Evolutionary conservation across 2,329 filamentous ascomycete species (phyloP), one percentile per base, ranked within the genome.

Genomic region (Aquanectria penicillioides): DNA sequence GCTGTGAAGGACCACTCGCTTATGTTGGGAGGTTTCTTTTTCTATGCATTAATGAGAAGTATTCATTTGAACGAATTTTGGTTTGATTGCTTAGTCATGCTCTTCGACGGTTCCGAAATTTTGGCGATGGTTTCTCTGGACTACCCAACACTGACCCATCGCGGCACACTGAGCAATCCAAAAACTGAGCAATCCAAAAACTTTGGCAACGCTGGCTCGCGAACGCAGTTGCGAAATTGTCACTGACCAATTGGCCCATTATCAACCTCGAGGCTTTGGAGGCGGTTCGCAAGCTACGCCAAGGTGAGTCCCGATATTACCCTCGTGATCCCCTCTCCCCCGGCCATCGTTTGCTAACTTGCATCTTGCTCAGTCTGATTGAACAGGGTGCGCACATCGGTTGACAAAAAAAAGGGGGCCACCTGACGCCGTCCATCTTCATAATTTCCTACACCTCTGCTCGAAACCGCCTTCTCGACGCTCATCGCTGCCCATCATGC

Each of bases 401-500:
- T n/a, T n/a, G n/a, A n/a, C n/a, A n/a, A n/a, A n/a, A n/a, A n/a
- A n/a, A n/a, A n/a, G n/a, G n/a, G n/a, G n/a, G n/a, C n/a, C n/a
- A n/a, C n/a, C n/a, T n/a, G n/a, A n/a, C n/a, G n/a, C n/a, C n/a
- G n/a, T n/a, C n/a, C n/a, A n/a, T n/a, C n/a, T n/a, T n/a, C n/a
- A n/a, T n/a, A n/a, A n/a, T n/a, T n/a, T n/a, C n/a, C n/a, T n/a
- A n/a, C n/a, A n/a, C n/a, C n/a, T n/a, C n/a, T n/a, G 20, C 17
- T 44, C 34, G 31, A 50, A 49, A 22, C 23, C 43, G 11, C 26
- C 33, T 20, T 23, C 18, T 31, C 8, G 6, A 43, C n/a, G n/a
- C n/a, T n/a, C n/a, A n/a, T n/a, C n/a, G n/a, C 28, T 34, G 43
- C 49, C 57, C 67, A 68, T 41, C 63, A 78, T 78, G 76, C 75